These are phyloP conservation scores for Camelina hispida DNA, from an alignment of 345 rosid species.

Conservation along the genomic window DNA sequence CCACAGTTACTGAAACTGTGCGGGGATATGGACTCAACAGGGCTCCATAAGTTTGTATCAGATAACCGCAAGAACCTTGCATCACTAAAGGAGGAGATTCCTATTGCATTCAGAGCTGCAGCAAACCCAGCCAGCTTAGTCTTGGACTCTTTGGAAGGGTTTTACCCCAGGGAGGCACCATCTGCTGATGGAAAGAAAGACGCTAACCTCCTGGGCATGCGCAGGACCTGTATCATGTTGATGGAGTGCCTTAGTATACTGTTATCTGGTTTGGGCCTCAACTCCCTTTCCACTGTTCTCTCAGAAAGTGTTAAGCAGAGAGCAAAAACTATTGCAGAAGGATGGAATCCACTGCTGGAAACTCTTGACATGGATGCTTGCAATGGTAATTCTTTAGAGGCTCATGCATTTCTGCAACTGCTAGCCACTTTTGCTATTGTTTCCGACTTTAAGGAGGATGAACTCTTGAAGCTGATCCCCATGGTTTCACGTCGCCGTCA, in stretches of 20 bases:
- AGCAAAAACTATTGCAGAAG: slow-evolving; percentile 84
- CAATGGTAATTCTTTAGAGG: slow-evolving; percentile 98
- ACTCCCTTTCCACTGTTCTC: slow-evolving; percentile 59
- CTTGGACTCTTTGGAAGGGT: slow-evolving; percentile 80
- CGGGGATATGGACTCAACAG: slow-evolving; percentile 82
- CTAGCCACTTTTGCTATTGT: slow-evolving; percentile 87
- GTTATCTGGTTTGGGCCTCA: slow-evolving; percentile 55
- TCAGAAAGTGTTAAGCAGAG: slow-evolving; percentile 67
- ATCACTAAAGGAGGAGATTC: slow-evolving; percentile 86
- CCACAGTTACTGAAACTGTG: slow-evolving; percentile 83
- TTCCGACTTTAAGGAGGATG: slow-evolving; percentile 75
- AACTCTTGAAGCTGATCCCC: slow-evolving; percentile 76
- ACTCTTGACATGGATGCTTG: slow-evolving; percentile 77
- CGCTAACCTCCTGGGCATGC: slow-evolving; percentile 81
- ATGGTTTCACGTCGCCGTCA: slow-evolving; percentile 99
- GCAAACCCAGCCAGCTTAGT: slow-evolving; percentile 78
- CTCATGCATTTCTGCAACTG: slow-evolving; percentile 97
- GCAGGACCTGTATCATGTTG: slow-evolving; percentile 98
- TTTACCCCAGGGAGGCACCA: slow-evolving; percentile 69
- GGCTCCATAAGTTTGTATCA: slow-evolving; percentile 93
- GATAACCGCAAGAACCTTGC: slow-evolving; percentile 99
- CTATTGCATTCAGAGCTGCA: slow-evolving; percentile 78
- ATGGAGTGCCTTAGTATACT: slow-evolving; percentile 96
- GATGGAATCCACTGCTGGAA: slow-evolving; percentile 90
- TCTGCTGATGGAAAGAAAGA: slow-evolving; percentile 87